Evolutionary conservation across 352 stramenopile species (phyloP).

Genomic region (Stramenopiles sp.): DNA sequence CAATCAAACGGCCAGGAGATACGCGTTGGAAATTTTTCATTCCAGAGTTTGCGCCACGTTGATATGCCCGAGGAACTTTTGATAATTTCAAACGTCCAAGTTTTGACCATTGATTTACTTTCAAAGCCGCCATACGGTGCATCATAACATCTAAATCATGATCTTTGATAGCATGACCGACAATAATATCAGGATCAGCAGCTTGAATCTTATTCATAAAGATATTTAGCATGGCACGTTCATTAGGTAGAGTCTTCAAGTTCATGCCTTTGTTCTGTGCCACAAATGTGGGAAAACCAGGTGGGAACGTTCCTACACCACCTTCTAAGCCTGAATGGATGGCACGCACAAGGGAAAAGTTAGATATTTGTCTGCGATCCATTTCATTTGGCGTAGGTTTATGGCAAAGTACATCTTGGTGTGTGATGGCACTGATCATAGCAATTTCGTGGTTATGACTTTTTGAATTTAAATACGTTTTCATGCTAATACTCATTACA

Average conservation of each 20-base stretch:
- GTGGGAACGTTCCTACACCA: slow-evolving; percentile 36
- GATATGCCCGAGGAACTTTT: background rate
- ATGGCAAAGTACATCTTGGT: slow-evolving; percentile 38
- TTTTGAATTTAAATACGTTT: slow-evolving; percentile 87
- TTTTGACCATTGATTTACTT: slow-evolving; percentile 43
- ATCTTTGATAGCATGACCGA: slow-evolving; percentile 93
- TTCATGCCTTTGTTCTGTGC: slow-evolving; percentile 20
- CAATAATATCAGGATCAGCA: slow-evolving; percentile 93
- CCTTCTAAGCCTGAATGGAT: slow-evolving; percentile 11
- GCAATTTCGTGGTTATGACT: slow-evolving; percentile 87
- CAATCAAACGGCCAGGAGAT: slow-evolving; percentile 80
- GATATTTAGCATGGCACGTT: slow-evolving; percentile 35
- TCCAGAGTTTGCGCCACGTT: background rate
- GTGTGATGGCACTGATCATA: slow-evolving; percentile 38
- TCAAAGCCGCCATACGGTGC: slow-evolving; percentile 70
- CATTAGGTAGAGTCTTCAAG: background rate
- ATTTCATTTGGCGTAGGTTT: slow-evolving; percentile 19
- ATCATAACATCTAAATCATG: slow-evolving; percentile 95
- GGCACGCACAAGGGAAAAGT: slow-evolving; percentile 22
- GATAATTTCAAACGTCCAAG: slow-evolving; percentile 40
- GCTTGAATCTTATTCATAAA: slow-evolving; percentile 67
- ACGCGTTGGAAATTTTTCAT: slow-evolving; percentile 23
- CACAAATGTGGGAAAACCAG: slow-evolving; percentile 43
- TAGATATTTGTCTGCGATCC: slow-evolving; percentile 12
- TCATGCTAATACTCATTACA: slow-evolving; percentile 87